A percentile compares a stretch with the other conserved stretches of the same genome.
Conservation (phyloP, 2,329 filamentous ascomycete genomes). For the Diaporthe batatas region DNA sequence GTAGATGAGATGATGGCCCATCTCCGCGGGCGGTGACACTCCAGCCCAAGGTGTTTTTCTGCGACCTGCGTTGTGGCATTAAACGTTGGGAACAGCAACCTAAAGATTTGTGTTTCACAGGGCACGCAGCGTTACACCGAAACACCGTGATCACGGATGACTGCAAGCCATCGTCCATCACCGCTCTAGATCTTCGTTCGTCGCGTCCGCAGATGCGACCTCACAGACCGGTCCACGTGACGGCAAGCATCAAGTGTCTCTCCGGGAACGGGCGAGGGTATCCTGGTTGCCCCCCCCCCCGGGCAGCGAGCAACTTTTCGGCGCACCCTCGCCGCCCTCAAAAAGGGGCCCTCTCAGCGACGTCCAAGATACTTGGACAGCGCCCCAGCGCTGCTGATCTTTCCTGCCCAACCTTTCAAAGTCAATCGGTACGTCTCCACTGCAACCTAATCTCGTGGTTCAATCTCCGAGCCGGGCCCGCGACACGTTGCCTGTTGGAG, state of each 20-base stretch:
- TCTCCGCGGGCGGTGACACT: neutral
- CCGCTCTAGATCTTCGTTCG: conserved; percentile 30
- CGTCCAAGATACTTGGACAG: conserved; percentile 15
- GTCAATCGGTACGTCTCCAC: conserved; percentile 12
- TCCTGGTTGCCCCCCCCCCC: conserved; percentile 11
- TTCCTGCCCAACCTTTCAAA: conserved; percentile 38
- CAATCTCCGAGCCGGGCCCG: conserved; percentile 10
- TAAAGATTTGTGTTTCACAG: conserved; percentile 31
- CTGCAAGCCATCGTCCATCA: conserved; percentile 34
- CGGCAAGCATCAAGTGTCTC: conserved; percentile 27
- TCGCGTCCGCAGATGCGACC: conserved; percentile 27
- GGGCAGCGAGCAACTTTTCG: conserved; percentile 12
- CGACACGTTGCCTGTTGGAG: conserved; percentile 7
- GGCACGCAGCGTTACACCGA: conserved; percentile 28
- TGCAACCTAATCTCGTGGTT: conserved; percentile 35
- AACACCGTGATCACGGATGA: conserved; percentile 33
- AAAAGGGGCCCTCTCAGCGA: conserved; percentile 20
- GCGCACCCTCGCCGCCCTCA: conserved; percentile 7
- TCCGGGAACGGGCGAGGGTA: conserved; percentile 7
- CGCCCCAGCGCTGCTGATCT: conserved; percentile 37
- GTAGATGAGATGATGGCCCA: conserved; percentile 22
- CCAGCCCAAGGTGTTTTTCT: conserved; percentile 3
- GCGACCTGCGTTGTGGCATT: conserved; percentile 12
- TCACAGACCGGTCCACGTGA: conserved; percentile 34
- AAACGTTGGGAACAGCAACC: conserved; percentile 17